Evolutionary conservation across 495 filamentous ascomycete species (phyloP).

Genomic region (Astrothelium subdiscretum): DNA sequence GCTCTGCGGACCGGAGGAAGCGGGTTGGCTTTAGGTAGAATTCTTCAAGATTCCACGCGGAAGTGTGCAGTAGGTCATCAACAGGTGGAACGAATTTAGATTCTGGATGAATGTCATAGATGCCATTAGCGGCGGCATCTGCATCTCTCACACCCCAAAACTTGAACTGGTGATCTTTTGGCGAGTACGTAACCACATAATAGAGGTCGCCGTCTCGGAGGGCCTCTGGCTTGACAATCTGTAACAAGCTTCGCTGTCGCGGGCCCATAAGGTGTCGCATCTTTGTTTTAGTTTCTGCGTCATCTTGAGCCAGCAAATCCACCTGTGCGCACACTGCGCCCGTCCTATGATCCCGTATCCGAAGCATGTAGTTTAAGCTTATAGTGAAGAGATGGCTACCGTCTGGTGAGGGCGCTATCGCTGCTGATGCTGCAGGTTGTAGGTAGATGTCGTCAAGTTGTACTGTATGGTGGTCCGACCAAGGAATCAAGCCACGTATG

Average conservation of each 20-base stretch:
- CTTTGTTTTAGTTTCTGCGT: slow-evolving; percentile 41
- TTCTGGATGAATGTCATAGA: slow-evolving; percentile 59
- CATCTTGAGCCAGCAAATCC: slow-evolving; percentile 53
- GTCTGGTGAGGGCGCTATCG: slow-evolving; percentile 52
- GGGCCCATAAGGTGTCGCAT: slow-evolving; percentile 61
- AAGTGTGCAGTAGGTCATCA: slow-evolving; percentile 43
- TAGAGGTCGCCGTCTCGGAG: slow-evolving; percentile 49
- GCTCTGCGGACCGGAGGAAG: slow-evolving; percentile 43
- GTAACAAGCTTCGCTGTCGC: slow-evolving; percentile 55
- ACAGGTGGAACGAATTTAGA: slow-evolving; percentile 52
- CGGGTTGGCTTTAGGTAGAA: slow-evolving; percentile 54
- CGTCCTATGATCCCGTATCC: slow-evolving; percentile 69
- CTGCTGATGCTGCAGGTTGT: slow-evolving; percentile 51
- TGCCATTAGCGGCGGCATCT: slow-evolving; percentile 46
- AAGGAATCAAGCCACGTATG: slow-evolving; percentile 58
- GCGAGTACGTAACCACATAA: slow-evolving; percentile 74
- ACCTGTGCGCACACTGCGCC: slow-evolving; percentile 59
- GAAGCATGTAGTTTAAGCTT: slow-evolving; percentile 74
- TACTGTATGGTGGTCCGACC: slow-evolving; percentile 53
- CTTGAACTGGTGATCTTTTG: slow-evolving; percentile 81
- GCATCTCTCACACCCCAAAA: slow-evolving; percentile 73
- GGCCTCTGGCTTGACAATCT: slow-evolving; percentile 49
- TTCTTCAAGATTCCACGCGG: slow-evolving; percentile 74
- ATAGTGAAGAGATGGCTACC: slow-evolving; percentile 68
- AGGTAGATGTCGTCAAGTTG: slow-evolving; percentile 53